Conservation (phyloP, 2,329 filamentous ascomycete species). For the Stagonosporopsis rhizophila region DNA sequence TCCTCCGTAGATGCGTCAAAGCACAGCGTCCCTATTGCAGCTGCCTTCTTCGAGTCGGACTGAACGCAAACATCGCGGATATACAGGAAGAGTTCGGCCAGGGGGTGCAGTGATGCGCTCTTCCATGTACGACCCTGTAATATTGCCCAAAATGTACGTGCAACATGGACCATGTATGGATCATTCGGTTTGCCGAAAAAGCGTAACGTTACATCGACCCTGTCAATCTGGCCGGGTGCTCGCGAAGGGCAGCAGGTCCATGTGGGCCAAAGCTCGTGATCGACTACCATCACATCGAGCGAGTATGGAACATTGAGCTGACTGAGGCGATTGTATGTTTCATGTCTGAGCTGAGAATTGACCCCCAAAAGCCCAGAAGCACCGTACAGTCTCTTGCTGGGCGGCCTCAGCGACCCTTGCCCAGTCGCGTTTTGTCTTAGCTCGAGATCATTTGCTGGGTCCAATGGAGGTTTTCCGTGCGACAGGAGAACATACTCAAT, state of each 20-base stretch:
- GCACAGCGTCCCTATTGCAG: background rate
- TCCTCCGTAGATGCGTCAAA: constrained; percentile 3
- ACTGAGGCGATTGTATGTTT: background rate
- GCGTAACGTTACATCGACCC: constrained; percentile 6
- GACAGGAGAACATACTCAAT: constrained; percentile 9
- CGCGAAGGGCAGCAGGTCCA: constrained; percentile 16
- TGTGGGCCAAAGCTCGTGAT: constrained; percentile 15
- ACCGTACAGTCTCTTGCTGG: constrained; percentile 2
- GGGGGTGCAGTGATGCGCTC: constrained; percentile 5
- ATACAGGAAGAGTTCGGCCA: constrained; percentile 9
- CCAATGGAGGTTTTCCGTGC: background rate
- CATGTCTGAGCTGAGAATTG: constrained; percentile 6
- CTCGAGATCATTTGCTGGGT: constrained; percentile 2
- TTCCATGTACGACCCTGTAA: constrained; percentile 13
- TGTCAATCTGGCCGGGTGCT: background rate
- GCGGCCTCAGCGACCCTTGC: background rate
- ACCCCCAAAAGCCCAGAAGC: constrained; percentile 4
- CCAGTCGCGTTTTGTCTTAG: background rate
- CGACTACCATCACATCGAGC: constrained; percentile 15
- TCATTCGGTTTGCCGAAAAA: constrained; percentile 13
- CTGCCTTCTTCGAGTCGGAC: background rate
- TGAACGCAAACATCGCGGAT: constrained; percentile 6
- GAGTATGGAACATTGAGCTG: constrained; percentile 1
- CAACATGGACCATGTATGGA: constrained; percentile 16
- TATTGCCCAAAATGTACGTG: constrained; percentile 11